Conservation (phyloP, 2,329 filamentous ascomycete species). For the Aquanectria penicillioides region DNA sequence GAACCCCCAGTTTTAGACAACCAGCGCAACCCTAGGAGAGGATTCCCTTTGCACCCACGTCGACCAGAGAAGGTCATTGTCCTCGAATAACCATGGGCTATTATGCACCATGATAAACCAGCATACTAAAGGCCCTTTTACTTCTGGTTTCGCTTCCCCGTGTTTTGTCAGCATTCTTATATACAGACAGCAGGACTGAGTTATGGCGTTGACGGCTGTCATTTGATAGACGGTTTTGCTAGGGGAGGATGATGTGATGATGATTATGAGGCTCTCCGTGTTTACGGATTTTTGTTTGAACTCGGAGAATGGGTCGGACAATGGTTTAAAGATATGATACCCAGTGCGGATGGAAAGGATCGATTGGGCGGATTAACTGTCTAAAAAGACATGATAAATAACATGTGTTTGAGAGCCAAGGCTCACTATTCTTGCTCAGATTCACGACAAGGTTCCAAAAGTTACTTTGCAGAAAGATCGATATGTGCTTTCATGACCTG, state of each 20-base stretch:
- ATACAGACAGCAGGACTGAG: conserved; percentile 5
- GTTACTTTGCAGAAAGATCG: conserved; percentile 8
- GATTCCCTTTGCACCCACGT: conserved; percentile 32
- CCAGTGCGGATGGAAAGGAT: conserved; percentile 30
- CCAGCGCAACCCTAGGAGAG: conserved; percentile 27
- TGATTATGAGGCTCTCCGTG: neutral
- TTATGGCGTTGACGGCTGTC: conserved; percentile 27
- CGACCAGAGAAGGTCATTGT: conserved; percentile 45
- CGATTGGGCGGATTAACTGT: conserved; percentile 1
- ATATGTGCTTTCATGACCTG: conserved; percentile 19
- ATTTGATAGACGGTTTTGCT: conserved; percentile 8
- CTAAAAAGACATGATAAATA: neutral
- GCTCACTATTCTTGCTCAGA: neutral
- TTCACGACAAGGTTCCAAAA: neutral
- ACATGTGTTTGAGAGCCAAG: neutral
- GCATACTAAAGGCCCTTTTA: neutral
- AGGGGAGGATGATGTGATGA: conserved; percentile 20
- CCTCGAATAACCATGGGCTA: conserved; percentile 43
- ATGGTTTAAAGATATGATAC: conserved; percentile 37
- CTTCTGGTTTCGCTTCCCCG: neutral
- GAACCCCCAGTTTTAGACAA: conserved; percentile 19
- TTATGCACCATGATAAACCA: neutral
- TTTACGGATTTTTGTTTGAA: conserved; percentile 16
- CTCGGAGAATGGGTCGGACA: conserved; percentile 4
- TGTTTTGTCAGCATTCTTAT: conserved; percentile 4